Evolutionary conservation across 169 alveolate species (phyloP).

Genomic region (Toxoplasma gondii): DNA sequence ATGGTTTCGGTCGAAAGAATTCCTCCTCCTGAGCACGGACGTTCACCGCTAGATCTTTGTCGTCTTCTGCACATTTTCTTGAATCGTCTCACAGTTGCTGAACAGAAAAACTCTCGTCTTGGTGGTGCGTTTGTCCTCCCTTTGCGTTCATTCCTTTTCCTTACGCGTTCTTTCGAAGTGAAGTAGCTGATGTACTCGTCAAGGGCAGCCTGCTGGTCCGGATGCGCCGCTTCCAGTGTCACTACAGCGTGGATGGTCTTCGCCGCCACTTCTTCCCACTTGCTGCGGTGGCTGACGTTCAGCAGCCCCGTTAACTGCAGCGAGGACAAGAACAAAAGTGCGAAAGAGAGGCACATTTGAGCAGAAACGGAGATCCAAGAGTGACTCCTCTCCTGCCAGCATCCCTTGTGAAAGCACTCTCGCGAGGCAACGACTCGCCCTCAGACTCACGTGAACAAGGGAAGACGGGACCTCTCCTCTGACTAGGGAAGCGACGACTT

Average conservation of each 20-base stretch:
- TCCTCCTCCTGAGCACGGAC: background rate
- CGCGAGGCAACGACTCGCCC: background rate
- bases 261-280: slow-evolving; percentile 57
- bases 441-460: slow-evolving; percentile 30
- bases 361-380: background rate
- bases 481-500: slow-evolving; percentile 30
- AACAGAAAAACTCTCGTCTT: background rate
- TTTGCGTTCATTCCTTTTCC: background rate
- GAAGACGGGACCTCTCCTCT: slow-evolving; percentile 50
- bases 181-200: slow-evolving; percentile 50
- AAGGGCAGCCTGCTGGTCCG: slow-evolving; percentile 54
- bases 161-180: slow-evolving; percentile 51
- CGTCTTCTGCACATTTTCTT: background rate
- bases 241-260: slow-evolving; percentile 61
- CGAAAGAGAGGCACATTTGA: background rate
- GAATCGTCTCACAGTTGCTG: no score
- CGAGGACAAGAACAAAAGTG: background rate
- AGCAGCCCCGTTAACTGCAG: slow-evolving; percentile 54
- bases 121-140: background rate
- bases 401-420: background rate
- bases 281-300: slow-evolving; percentile 66
- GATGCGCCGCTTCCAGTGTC: slow-evolving; percentile 47
- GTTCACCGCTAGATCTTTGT: background rate
- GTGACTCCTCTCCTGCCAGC: background rate
- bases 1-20: no score